Conservation (phyloP, 2,329 filamentous ascomycete species). For the Trichoderma afroharzianum region DNA sequence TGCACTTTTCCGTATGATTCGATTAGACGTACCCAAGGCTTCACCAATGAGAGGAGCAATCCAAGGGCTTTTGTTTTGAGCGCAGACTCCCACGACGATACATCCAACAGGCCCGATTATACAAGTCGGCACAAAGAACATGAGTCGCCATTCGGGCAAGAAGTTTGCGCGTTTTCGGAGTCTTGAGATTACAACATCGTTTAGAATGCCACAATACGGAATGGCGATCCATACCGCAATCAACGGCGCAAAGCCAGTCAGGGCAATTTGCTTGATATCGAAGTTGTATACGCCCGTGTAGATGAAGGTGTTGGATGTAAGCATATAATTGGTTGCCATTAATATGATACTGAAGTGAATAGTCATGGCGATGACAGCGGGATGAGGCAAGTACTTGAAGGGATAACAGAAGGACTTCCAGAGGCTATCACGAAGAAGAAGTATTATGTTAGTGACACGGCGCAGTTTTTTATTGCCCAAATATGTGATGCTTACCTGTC, state of each 20-base stretch:
- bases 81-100: conserved; percentile 1
- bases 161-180: not conserved
- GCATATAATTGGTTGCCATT: conserved; percentile 5
- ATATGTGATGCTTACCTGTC: not conserved
- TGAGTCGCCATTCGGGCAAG: not conserved
- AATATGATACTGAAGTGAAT: not conserved
- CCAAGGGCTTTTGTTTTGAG: conserved; percentile 2
- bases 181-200: not conserved
- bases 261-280: not conserved
- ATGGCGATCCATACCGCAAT: conserved; percentile 8
- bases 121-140: conserved; percentile 1
- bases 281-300: not conserved
- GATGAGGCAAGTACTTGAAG: not conserved
- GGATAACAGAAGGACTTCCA: not conserved
- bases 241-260: not conserved
- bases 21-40: not conserved
- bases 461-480: fast-evolving
- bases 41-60: conserved; percentile 5
- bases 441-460: not conserved
- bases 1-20: not conserved
- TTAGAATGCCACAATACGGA: not conserved
- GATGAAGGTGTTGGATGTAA: conserved; percentile 5
- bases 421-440: not conserved
- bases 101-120: conserved; percentile 8
- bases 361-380: conserved; percentile 1